These are phyloP conservation scores for Pythium rhizo-oryzae DNA, from an alignment of 352 stramenopile species.

Conservation along the genomic window DNA sequence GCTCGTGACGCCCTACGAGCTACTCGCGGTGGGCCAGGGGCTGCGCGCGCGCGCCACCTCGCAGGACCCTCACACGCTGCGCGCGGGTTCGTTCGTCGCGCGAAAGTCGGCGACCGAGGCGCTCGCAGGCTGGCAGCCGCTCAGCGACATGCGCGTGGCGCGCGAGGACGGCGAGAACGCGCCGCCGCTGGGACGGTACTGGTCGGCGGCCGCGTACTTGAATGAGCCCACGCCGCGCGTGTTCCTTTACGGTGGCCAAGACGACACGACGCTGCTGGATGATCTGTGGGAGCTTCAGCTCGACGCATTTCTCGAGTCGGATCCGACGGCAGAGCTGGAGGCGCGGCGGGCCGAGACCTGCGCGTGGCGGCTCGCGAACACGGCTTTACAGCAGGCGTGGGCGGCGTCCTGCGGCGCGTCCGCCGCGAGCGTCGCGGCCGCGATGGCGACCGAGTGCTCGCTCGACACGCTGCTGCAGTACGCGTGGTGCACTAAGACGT, in stretches of 20 bases:
- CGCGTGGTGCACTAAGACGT: constrained; percentile 54
- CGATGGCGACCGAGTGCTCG: constrained; percentile 39
- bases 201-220: constrained; percentile 43
- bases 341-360: constrained; percentile 35
- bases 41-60: constrained; percentile 28
- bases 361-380: constrained; percentile 51
- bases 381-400: constrained; percentile 40
- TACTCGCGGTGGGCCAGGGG: constrained; percentile 45
- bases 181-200: constrained; percentile 43
- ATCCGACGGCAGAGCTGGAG: constrained; percentile 26
- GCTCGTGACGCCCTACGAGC: constrained; percentile 52
- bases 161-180: constrained; percentile 6
- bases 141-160: constrained; percentile 17
- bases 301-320: constrained; percentile 37
- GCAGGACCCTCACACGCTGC: constrained; percentile 30
- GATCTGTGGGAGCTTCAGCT: constrained; percentile 68
- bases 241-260: constrained; percentile 73
- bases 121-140: constrained; percentile 37
- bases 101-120: constrained; percentile 47
- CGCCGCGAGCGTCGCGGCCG: constrained; percentile 13
- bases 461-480: constrained; percentile 52
- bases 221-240: constrained; percentile 25
- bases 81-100: constrained; percentile 34
- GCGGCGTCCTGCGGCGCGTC: constrained; percentile 45
- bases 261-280: constrained; percentile 57